Base-by-base conservation (phyloP, 1,284 basidiomycete species). In the Acaromyces ingoldii region DNA sequence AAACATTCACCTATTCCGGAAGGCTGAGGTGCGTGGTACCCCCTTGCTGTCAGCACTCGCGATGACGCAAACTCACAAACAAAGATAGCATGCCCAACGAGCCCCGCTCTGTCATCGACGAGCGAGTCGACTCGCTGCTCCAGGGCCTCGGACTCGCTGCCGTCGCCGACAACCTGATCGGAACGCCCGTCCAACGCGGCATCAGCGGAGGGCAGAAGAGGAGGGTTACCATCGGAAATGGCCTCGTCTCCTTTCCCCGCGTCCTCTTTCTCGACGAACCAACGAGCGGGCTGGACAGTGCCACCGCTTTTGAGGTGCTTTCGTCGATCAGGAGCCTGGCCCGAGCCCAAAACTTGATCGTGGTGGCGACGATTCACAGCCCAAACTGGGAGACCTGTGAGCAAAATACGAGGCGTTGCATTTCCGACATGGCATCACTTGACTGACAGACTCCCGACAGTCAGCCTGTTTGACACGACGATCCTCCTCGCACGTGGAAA, bases 211-310 rank as follows among this genome's bases (percentile, higher is more conserved):
- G 78, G 1, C 77, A 78, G 55, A 76, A 75, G 48, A 55, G 76
- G 4, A 56, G 77, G 0, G 72, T 77, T 17, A 69, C 66, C 1
- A 71, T 78, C 55, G 78, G 74, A 7, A 70, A 63, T 49, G 63
- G 65, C 3, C 57, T 79, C 9, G 72, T 78, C 6, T 72, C 73
- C 4, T 63, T 65, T 1, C 76, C 77, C 7, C 34, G 39, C 46
- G 55, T 78, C 1, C 64, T 79, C n/a, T 74, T 78, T 52, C 67
- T 78, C 17, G 78, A 79, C 53, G 78, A 79, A 58, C 77, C 77
- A 0, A 78, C 76, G 2, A 59, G 54, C 4, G 76, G 75, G 2
- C 53, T 76, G 5, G 70, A 73, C 43, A 58, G 48, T 2, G 44
- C 50, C 15, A 67, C 73, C 0, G 64, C 67, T 9, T 54, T 55